Conservation (phyloP, 2,329 filamentous ascomycete genomes). For the Fusarium liriodendri region DNA sequence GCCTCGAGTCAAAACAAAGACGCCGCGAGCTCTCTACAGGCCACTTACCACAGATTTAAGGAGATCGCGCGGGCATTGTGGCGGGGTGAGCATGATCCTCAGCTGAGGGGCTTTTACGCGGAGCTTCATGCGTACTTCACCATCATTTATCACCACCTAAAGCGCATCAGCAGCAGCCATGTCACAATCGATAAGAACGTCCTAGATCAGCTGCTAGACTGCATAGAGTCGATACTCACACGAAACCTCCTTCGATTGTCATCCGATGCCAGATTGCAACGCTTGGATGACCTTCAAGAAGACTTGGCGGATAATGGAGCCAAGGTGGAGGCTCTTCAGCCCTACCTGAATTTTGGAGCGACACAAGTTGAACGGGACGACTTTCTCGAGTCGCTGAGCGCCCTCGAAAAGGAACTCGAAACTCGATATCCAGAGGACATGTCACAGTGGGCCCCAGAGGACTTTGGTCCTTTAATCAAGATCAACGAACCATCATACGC, state of each 20-base stretch:
- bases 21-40: background rate
- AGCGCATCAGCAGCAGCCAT: background rate
- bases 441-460: constrained; percentile 1
- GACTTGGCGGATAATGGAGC: background rate
- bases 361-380: background rate
- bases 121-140: constrained; percentile 4
- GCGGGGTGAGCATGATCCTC: background rate
- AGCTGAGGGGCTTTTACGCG: background rate
- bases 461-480: background rate
- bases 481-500: constrained; percentile 14
- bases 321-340: background rate
- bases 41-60: background rate
- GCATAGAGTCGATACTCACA: background rate
- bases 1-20: background rate
- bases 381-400: background rate
- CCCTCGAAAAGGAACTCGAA: constrained; percentile 2
- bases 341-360: background rate
- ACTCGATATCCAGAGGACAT: constrained; percentile 9
- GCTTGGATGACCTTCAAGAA: background rate
- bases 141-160: constrained; percentile 1
- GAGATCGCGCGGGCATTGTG: background rate
- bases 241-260: background rate
- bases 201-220: background rate
- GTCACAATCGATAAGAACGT: background rate
- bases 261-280: background rate